phyloP scores from a whole-genome alignment of 805 yeast genomes.

The Myxozyma monticola region DNA sequence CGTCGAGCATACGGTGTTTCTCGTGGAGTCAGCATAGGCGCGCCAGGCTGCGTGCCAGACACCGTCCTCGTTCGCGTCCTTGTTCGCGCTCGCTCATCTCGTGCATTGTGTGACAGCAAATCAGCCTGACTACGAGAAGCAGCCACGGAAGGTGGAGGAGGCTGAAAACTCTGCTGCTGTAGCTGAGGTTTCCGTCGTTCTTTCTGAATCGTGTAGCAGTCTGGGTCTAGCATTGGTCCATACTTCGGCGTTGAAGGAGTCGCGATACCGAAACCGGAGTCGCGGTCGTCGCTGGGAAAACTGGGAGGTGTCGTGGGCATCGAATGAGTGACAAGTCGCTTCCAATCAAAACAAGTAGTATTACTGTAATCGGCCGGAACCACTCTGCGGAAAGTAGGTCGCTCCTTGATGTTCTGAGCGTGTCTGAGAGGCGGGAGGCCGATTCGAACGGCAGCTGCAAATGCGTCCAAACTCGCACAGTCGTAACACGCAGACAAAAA shows the following conservation, averaged over 20 bases:
- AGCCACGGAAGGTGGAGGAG: background rate
- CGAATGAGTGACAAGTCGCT: too few species aligned
- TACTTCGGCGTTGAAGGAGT: slow-evolving; percentile 28
- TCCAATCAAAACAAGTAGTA: too few species aligned
- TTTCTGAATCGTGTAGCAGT: slow-evolving; percentile 3
- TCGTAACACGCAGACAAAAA: too few species aligned
- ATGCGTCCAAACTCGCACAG: too few species aligned
- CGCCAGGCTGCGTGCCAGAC: slow-evolving; percentile 23
- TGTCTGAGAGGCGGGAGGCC: too few species aligned
- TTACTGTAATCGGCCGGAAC: too few species aligned
- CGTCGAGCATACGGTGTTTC: slow-evolving; percentile 22
- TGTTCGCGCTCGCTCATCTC: slow-evolving; percentile 1
- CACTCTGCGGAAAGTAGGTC: too few species aligned
- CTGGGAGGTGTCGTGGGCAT: slow-evolving; percentile 12
- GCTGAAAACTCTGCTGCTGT: background rate
- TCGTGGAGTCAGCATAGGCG: slow-evolving; percentile 28
- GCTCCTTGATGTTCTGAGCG: too few species aligned
- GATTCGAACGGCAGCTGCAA: too few species aligned
- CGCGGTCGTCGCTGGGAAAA: background rate
- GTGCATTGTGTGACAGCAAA: too few species aligned
- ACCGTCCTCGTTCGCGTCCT: slow-evolving; percentile 20
- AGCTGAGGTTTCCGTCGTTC: background rate
- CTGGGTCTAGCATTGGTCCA: slow-evolving; percentile 27
- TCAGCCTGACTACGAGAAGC: too few species aligned
- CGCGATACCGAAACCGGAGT: slow-evolving; percentile 6